Evolutionary conservation across 23 red algal species (phyloP), one percentile per base, ranked within the genome.

Genomic region (Agarophyton chilense): DNA sequence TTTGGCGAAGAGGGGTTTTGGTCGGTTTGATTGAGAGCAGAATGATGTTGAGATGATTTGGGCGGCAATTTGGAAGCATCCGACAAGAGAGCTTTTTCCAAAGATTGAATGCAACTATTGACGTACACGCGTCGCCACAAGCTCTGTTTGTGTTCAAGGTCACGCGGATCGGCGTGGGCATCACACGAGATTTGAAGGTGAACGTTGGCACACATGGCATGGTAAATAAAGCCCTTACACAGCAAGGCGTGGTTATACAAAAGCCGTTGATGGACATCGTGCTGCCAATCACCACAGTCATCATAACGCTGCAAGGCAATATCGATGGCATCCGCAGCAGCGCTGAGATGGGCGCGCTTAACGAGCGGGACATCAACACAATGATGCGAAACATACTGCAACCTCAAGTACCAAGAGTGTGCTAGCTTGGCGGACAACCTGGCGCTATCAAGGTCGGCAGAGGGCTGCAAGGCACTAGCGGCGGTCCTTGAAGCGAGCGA

Each of bases 231-330:
- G 16, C 64, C 64, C 64, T 70, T 70, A 42, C 32, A 70, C 34
- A 70, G 9, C 64, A 70, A 70, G 4, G 64, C 64, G 2, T 42
- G 64, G 7, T 42, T 36, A 26, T 70, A 70, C 9, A 36, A 4
- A 5, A 70, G 32, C 7, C 55, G 29, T 10, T 40, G 64, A 1
- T 36, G 2, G 1, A 4, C 38, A 22, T 36, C 34, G 18, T 70
- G 64, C 12, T 10, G 4, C 34, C 38, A 40, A 21, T 70, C 13
- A 18, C 10, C 4, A 42, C 64, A 70, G 14, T 70, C 64, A 10
- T 70, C 64, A 26, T 70, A 70, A 10, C 64, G 64, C 38, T 70
- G 64, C 32, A 70, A 22, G 4, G 64, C 64, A 70, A 70, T 70
- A 22, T 70, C 64, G n/a, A 70, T 70, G 2, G 64, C 64, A 70